Percentiles rank a stretch among this genome's conserved stretches.
Evolutionary conservation across 2,329 filamentous ascomycete species (phyloP).

Genomic region (Ramularia endophylla): DNA sequence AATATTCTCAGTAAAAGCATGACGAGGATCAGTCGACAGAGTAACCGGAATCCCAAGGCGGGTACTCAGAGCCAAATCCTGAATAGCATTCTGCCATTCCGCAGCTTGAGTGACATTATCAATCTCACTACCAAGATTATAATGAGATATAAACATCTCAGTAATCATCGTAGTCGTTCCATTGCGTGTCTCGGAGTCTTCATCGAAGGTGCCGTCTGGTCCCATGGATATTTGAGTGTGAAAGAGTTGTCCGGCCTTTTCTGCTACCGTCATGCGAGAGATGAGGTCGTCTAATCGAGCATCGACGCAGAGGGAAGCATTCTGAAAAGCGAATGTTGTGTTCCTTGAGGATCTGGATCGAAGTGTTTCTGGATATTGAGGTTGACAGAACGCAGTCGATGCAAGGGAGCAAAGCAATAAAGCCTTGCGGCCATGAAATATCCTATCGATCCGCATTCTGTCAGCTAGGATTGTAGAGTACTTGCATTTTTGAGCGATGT

Average conservation of each 20-base stretch:
- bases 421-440: too few species aligned
- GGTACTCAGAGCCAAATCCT: constrained; percentile 40
- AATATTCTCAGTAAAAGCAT: constrained; percentile 40
- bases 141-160: constrained; percentile 40
- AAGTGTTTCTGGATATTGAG: too few species aligned
- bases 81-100: constrained; percentile 39
- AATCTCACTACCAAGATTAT: constrained; percentile 44
- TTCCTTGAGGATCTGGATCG: too few species aligned
- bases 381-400: too few species aligned
- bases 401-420: too few species aligned
- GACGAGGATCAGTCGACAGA: constrained; percentile 44
- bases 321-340: too few species aligned
- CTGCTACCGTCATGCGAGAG: constrained; percentile 42
- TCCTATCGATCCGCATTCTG: too few species aligned
- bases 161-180: constrained; percentile 29
- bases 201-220: constrained; percentile 29
- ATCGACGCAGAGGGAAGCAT: constrained; percentile 38
- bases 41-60: constrained; percentile 47
- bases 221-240: constrained; percentile 34
- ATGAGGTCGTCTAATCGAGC: constrained; percentile 45
- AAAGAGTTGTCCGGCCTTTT: constrained; percentile 47
- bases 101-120: constrained; percentile 31
- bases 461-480: too few species aligned
- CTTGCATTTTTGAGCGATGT: too few species aligned
- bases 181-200: constrained; percentile 20